Conservation (phyloP, 2,329 filamentous ascomycete genomes). For the Diplodia scrobiculata region DNA sequence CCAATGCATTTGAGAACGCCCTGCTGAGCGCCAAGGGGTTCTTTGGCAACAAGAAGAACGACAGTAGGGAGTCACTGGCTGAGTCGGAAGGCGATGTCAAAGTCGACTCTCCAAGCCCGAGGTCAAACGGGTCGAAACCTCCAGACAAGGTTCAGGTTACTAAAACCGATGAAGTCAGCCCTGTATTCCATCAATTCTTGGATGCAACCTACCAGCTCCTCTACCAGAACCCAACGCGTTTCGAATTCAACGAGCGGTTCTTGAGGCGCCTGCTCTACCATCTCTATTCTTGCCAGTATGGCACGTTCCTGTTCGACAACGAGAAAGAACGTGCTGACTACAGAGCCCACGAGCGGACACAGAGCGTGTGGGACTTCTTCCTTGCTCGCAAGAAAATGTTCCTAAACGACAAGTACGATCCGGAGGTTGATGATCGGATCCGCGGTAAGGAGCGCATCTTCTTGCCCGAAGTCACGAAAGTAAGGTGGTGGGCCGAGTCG, state of each 20-base stretch:
- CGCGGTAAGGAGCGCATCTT: slow-evolving; percentile 81
- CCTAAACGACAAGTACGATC: slow-evolving; percentile 76
- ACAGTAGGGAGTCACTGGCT: slow-evolving; percentile 63
- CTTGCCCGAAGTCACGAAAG: slow-evolving; percentile 72
- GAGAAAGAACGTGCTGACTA: slow-evolving; percentile 82
- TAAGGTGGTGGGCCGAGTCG: slow-evolving; percentile 91
- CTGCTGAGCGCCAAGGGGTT: slow-evolving; percentile 83
- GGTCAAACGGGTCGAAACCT: slow-evolving; percentile 39
- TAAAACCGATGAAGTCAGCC: slow-evolving; percentile 85
- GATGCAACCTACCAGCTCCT: slow-evolving; percentile 91
- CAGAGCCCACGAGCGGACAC: slow-evolving; percentile 68
- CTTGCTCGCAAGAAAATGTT: slow-evolving; percentile 79
- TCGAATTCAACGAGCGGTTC: slow-evolving; percentile 96
- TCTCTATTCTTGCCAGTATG: slow-evolving; percentile 93
- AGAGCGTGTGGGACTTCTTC: slow-evolving; percentile 96
- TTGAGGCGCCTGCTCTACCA: slow-evolving; percentile 87
- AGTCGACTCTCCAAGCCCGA: slow-evolving; percentile 20
- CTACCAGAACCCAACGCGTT: slow-evolving; percentile 80
- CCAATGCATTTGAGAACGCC: slow-evolving; percentile 82
- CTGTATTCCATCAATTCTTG: slow-evolving; percentile 96
- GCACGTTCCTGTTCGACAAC: slow-evolving; percentile 92
- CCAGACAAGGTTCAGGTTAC: slow-evolving; percentile 65
- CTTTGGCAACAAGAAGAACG: slow-evolving; percentile 73
- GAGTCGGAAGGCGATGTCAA: slow-evolving; percentile 61
- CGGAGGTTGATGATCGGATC: slow-evolving; percentile 72